These are phyloP conservation scores for Tricholoma flavovirens DNA, from an alignment of 768 basidiomycete species.

Conservation along the genomic window DNA sequence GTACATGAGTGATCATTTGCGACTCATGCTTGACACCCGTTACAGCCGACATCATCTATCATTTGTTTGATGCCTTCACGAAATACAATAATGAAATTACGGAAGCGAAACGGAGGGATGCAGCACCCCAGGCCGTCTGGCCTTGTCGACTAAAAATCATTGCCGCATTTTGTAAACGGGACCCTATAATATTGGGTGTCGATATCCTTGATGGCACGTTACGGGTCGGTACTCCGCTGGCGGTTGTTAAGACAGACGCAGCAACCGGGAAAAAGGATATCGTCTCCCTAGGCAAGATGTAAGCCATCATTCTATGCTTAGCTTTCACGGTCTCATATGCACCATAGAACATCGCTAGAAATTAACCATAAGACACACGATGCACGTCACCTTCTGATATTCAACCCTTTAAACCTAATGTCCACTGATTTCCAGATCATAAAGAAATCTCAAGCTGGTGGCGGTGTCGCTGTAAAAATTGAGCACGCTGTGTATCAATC, in stretches of 20 bases:
- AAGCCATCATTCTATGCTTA: slow-evolving; percentile 23
- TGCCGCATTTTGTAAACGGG: slow-evolving; percentile 92
- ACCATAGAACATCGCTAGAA: slow-evolving; percentile 81
- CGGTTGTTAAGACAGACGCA: slow-evolving; percentile 90
- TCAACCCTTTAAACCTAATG: slow-evolving; percentile 1
- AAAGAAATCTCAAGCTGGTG: slow-evolving; percentile 93
- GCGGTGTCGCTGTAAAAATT: slow-evolving; percentile 96
- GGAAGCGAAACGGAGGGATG: slow-evolving; percentile 88
- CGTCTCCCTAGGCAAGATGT: slow-evolving; percentile 93
- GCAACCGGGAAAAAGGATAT: slow-evolving; percentile 86
- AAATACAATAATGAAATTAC: slow-evolving; percentile 88
- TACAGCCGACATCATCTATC: slow-evolving; percentile 96
- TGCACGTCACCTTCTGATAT: slow-evolving; percentile 32
- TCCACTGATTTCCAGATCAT: slow-evolving; percentile 51
- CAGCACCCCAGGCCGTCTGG: slow-evolving; percentile 94
- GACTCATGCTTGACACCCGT: neutral
- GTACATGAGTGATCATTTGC: neutral
- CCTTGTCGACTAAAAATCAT: slow-evolving; percentile 91
- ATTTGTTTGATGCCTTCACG: slow-evolving; percentile 94
- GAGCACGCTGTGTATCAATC: slow-evolving; percentile 96
- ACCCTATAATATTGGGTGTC: slow-evolving; percentile 95
- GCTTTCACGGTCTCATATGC: slow-evolving; percentile 2
- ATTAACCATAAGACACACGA: slow-evolving; percentile 93
- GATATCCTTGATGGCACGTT: slow-evolving; percentile 92
- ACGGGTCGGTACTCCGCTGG: slow-evolving; percentile 89